Evolutionary conservation across 164 flowering plant species (phyloP).

Genomic region (Vitis labrusca): DNA sequence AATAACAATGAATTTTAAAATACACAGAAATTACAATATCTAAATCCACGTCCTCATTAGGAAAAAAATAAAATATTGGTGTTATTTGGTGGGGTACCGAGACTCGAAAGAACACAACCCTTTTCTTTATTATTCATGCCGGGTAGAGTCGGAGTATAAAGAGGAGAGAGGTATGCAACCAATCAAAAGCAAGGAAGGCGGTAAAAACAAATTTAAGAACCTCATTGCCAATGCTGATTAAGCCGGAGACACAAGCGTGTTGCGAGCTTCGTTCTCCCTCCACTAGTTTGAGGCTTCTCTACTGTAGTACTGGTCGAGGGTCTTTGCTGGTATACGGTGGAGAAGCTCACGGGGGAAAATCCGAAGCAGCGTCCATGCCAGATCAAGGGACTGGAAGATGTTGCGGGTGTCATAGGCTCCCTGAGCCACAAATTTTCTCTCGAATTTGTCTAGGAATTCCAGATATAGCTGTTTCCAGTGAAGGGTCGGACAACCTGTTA

Average conservation of each 20-base stretch:
- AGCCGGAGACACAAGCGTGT: too few species aligned
- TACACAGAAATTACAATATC: slow-evolving; percentile 21
- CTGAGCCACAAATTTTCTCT: slow-evolving; percentile 89
- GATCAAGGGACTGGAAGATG: slow-evolving; percentile 93
- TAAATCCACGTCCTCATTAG: slow-evolving; percentile 7
- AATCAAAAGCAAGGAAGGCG: neutral
- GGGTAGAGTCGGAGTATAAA: neutral
- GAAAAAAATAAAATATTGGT: slow-evolving; percentile 20
- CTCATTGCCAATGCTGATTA: neutral
- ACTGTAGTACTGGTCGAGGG: slow-evolving; percentile 78
- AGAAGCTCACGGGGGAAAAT: slow-evolving; percentile 98
- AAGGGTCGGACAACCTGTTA: neutral
- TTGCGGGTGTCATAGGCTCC: slow-evolving; percentile 97
- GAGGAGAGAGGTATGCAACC: too few species aligned
- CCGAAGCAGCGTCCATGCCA: slow-evolving; percentile 96
- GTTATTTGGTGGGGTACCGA: slow-evolving; percentile 6
- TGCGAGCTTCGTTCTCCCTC: neutral
- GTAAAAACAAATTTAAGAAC: slow-evolving; percentile 10
- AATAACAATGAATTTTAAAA: slow-evolving; percentile 3
- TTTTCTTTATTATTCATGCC: slow-evolving; percentile 30
- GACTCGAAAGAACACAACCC: slow-evolving; percentile 9
- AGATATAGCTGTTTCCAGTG: slow-evolving; percentile 66
- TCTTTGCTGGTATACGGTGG: slow-evolving; percentile 97
- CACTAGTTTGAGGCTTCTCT: slow-evolving; percentile 56
- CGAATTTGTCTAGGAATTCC: slow-evolving; percentile 94